Percentiles rank a stretch among this genome's conserved stretches.
Conservation (phyloP, 306 rosid genomes). For the Alnus rubra region DNA sequence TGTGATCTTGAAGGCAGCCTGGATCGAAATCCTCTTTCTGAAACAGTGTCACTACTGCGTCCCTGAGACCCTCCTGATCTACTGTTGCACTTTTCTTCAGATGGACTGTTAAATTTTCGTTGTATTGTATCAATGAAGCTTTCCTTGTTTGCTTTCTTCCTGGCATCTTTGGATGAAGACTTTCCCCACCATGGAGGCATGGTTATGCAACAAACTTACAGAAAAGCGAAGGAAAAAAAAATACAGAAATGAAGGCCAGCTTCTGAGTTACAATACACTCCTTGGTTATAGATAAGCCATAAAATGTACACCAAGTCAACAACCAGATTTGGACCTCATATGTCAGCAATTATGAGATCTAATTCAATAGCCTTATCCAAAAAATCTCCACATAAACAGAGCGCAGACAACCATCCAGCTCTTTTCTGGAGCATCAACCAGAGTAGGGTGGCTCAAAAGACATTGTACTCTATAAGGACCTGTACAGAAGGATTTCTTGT, state of each 20-base stretch:
- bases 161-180: conserved; percentile 80
- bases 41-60: conserved; percentile 68
- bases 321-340: conserved; percentile 27
- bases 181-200: conserved; percentile 97
- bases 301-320: conserved; percentile 29
- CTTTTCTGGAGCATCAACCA: conserved; percentile 16
- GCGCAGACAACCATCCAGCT: conserved; percentile 11
- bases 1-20: conserved; percentile 72
- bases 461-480: conserved; percentile 26
- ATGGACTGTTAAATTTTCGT: conserved; percentile 69
- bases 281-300: conserved; percentile 27
- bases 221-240: conserved; percentile 1
- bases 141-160: conserved; percentile 82
- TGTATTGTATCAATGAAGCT: conserved; percentile 76
- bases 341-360: conserved; percentile 22
- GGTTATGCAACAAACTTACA: conserved; percentile 28
- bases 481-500: conserved; percentile 37
- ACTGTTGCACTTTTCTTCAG: conserved; percentile 64
- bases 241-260: conserved; percentile 15
- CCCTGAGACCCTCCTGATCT: conserved; percentile 66
- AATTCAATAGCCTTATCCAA: conserved; percentile 17
- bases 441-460: conserved; percentile 25
- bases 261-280: conserved; percentile 24
- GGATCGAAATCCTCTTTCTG: conserved; percentile 77
- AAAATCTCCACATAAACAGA: conserved; percentile 19